Evolutionary conservation across 2,329 filamentous ascomycete genomes (phyloP), one percentile per base, ranked within the genome.

Genomic region (Ophidiomyces ophidiicola): DNA sequence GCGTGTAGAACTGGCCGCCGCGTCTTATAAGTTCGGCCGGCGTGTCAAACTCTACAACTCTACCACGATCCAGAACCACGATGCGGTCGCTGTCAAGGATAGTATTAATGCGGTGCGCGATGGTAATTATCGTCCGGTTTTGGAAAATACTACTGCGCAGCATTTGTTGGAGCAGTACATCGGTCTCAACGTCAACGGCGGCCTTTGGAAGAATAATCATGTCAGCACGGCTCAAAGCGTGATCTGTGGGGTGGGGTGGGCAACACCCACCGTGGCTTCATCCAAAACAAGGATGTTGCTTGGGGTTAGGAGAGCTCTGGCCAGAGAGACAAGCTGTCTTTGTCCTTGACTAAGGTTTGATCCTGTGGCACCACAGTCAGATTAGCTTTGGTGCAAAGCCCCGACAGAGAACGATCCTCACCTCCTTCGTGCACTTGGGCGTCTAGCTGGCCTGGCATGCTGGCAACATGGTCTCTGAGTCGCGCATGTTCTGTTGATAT

Each of bases 251-350:
- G 14, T 4, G 14, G 15, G 21, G 12, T 26, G 32, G 21, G 11
- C 2, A 10, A 19, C 24, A 46, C 49, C 55, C 57, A 86, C 86
- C 20, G 90, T 98, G 43, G 92, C 90, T 71, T 98, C 90, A 58
- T 98, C 90, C 19, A 98, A 72, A 2, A 98, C 87, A 44, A 98
- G 72, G 53, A 98, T 96, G 62, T 96, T 96, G 62, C 84, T 93
- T 10, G 90, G 90, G 4, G 88, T 92, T 33, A 98, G 73, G 59
- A 98, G 75, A 19, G 92, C 92, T 35, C 90, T 84, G 28, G 92
- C 90, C 32, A 98, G 72, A 12, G 87, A 94, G 37, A 98, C 74
- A 44, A 98, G 77, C 63, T 98, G 90, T 38, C 88, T 78, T 62
- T 98, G 92, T 35, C 90, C 90, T 58, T 92, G 82, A 42, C 86